phyloP scores from a whole-genome alignment of 345 rosid species.

The Ceriops decandra region DNA sequence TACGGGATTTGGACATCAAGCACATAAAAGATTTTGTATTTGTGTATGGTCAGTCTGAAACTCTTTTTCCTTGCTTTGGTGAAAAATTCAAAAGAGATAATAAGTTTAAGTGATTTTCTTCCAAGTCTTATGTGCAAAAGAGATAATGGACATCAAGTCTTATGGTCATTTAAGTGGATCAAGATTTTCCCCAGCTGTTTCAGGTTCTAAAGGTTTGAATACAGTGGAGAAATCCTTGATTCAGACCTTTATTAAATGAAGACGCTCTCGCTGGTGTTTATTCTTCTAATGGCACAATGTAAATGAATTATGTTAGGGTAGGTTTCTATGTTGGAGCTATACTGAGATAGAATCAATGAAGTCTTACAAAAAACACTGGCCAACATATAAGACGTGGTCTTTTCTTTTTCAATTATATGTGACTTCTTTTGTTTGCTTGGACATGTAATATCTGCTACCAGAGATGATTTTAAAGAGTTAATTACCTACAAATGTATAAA shows the following conservation, averaged over 20 bases:
- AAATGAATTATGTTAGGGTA: no score
- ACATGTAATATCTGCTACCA: not conserved
- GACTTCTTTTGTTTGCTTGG: not conserved
- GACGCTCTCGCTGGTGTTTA: no score
- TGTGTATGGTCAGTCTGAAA: constrained; percentile 64
- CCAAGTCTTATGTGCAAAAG: not conserved
- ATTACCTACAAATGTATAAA: not conserved
- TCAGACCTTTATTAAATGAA: not conserved
- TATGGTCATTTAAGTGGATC: not conserved
- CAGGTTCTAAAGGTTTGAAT: not conserved
- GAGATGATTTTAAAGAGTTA: not conserved
- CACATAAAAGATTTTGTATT: constrained; percentile 93
- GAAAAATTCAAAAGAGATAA: not conserved
- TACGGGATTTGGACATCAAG: constrained; percentile 84
- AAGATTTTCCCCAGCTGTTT: not conserved
- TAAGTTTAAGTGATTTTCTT: not conserved
- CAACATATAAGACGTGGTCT: no score
- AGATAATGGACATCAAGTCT: no score
- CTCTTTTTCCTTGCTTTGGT: not conserved
- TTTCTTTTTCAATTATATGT: not conserved
- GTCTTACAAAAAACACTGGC: no score
- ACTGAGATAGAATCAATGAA: no score
- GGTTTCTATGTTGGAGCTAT: no score
- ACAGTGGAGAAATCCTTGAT: not conserved
- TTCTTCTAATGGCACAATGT: no score